A percentile compares a stretch with the other conserved stretches of the same genome.
These are phyloP conservation scores for Kodamaea hsintzibuensis DNA, from an alignment of 805 yeast genomes.

Conservation along the genomic window DNA sequence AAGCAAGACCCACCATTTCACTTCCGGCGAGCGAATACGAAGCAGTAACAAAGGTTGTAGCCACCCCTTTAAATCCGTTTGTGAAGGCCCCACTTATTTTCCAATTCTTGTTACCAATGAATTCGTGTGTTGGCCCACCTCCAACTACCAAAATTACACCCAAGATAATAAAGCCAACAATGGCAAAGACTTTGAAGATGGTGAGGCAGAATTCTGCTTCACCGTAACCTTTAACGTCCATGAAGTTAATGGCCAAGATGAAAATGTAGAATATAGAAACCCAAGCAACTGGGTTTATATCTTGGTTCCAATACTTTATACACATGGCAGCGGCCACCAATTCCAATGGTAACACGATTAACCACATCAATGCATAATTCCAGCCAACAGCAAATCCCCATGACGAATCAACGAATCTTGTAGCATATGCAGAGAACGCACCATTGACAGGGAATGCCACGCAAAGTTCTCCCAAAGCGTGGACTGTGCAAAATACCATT, in stretches of 20 bases:
- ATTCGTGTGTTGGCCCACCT: conserved; percentile 39
- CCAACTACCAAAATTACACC: conserved; percentile 40
- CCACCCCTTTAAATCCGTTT: conserved; percentile 40
- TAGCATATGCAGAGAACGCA: conserved; percentile 40
- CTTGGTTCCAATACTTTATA: conserved; percentile 33
- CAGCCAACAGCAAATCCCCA: conserved; percentile 45
- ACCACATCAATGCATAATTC: conserved; percentile 41
- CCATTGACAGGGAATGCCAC: conserved; percentile 43
- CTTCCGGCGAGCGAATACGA: conserved; percentile 38
- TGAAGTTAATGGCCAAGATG: conserved; percentile 30
- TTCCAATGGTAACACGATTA: conserved; percentile 38
- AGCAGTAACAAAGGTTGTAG: conserved; percentile 39
- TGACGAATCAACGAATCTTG: conserved; percentile 37
- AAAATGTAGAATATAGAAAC: conserved; percentile 34
- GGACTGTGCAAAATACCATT: conserved; percentile 59
- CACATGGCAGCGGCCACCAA: conserved; percentile 42
- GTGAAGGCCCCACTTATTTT: conserved; percentile 35
- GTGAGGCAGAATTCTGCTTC: conserved; percentile 37
- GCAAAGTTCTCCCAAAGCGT: conserved; percentile 67
- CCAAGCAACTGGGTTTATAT: conserved; percentile 40
- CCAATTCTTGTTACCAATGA: conserved; percentile 36
- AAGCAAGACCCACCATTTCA: conserved; percentile 40
- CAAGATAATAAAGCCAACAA: conserved; percentile 37
- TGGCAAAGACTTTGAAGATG: conserved; percentile 33
- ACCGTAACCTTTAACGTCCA: conserved; percentile 40